phyloP scores from a whole-genome alignment of 148 eudicot species.

The Amaranthus palmeri region DNA sequence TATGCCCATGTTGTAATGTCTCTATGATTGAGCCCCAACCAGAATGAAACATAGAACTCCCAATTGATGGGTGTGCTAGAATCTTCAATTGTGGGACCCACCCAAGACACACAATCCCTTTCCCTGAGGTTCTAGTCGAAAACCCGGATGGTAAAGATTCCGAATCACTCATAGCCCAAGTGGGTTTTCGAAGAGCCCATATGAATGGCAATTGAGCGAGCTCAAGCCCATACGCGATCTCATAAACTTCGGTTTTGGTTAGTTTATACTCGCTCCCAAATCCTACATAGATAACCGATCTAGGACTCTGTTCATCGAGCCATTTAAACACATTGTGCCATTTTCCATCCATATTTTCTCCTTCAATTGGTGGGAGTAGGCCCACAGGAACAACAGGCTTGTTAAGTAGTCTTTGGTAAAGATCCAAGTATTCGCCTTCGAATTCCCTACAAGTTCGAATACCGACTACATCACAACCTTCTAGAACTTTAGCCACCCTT shows the following conservation, averaged over 20 bases:
- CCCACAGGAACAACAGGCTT: conserved; percentile 36
- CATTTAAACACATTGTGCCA: conserved; percentile 28
- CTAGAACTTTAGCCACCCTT: conserved; percentile 19
- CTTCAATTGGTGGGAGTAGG: conserved; percentile 28
- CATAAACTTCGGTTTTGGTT: conserved; percentile 32
- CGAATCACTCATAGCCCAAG: conserved; percentile 17
- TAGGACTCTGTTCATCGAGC: conserved; percentile 30
- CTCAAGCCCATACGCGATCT: conserved; percentile 36
- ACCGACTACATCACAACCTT: conserved; percentile 22
- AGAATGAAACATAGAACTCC: conserved; percentile 37
- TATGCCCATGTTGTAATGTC: conserved; percentile 35
- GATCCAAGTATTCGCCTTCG: conserved; percentile 33
- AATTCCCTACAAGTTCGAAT: conserved; percentile 31
- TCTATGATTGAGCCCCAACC: conserved; percentile 40
- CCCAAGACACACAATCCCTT: conserved; percentile 28
- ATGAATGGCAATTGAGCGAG: conserved; percentile 36
- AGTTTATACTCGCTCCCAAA: conserved; percentile 42
- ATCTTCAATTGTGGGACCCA: conserved; percentile 43
- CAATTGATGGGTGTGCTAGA: conserved; percentile 38
- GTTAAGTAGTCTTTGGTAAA: conserved; percentile 18
- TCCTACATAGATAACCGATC: conserved; percentile 33
- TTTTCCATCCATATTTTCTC: not conserved
- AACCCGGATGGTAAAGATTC: conserved; percentile 22
- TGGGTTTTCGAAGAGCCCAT: conserved; percentile 41
- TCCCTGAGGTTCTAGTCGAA: not conserved